Evolutionary conservation across 768 basidiomycete species (phyloP).

Genomic region (Kwoniella shandongensis): DNA sequence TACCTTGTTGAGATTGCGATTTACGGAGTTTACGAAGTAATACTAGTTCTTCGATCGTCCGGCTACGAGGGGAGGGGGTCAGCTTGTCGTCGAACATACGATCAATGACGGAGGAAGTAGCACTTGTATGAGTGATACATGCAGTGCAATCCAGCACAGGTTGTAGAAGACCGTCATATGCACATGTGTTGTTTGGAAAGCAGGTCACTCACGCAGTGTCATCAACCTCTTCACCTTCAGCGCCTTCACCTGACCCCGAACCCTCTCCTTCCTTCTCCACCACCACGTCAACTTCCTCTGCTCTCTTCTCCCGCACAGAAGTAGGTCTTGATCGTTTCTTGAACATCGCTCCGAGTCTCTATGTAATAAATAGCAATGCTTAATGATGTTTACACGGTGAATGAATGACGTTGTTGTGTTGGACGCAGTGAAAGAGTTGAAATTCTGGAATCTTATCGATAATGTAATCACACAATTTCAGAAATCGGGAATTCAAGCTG

Average conservation of each 20-base stretch:
- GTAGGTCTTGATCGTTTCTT: slow-evolving; percentile 54
- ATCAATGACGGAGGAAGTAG: neutral
- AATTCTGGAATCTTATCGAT: too few relatives aligned
- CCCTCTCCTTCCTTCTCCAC: slow-evolving; percentile 39
- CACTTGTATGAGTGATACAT: neutral
- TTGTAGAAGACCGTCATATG: too few relatives aligned
- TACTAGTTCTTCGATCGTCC: slow-evolving; percentile 70
- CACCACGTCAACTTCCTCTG: slow-evolving; percentile 11
- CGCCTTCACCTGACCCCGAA: slow-evolving; percentile 32
- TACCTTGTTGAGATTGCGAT: slow-evolving; percentile 65
- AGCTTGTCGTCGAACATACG: neutral
- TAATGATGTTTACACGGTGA: too few relatives aligned
- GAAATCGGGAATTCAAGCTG: too few relatives aligned
- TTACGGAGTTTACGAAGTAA: slow-evolving; percentile 76
- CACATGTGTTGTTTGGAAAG: too few relatives aligned
- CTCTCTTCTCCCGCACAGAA: slow-evolving; percentile 43
- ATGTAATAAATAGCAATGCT: too few relatives aligned
- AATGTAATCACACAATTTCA: too few relatives aligned
- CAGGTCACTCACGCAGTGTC: too few relatives aligned
- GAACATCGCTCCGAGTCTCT: too few relatives aligned
- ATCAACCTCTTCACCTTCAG: neutral
- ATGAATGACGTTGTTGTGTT: neutral
- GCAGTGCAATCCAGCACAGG: neutral
- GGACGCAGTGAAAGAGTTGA: too few relatives aligned
- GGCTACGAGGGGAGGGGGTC: slow-evolving; percentile 23